Evolutionary conservation across 257 asterid genomes (phyloP), one percentile per base, ranked within the genome.

Genomic region (Primulina tabacum): DNA sequence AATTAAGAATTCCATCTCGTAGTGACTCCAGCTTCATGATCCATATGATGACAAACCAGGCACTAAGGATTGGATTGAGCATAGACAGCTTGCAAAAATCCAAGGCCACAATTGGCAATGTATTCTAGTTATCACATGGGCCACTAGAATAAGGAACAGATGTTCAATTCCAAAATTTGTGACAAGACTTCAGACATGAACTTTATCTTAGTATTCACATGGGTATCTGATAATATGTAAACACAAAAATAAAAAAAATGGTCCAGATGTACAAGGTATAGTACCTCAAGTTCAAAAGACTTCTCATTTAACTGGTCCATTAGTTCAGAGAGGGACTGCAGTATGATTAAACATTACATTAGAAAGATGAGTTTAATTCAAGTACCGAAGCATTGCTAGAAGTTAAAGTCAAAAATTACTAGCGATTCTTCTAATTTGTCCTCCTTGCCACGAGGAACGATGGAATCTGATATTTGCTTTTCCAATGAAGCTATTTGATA

Each of bases 221-320:
- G 10, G 11, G 28, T 10, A 63, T 60, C 26, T 21, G 64, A 21
- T 30, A n/a, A 71, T 12, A 47, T 62, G 32, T 72, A 62, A 14
- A 30, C 34, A 21, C 16, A 66, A 37, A 57, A 18, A 43, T n/a
- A 50, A 52, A 70, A 50, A 67, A 26, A 35, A 64, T 56, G 50
- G 33, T 60, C 14, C 18, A 71, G 65, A 73, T 28, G 73, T 62
- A 67, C 53, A 62, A 77, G 65, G 67, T 65, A 68, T 65, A 43
- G 81, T 86, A 91, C 99, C 99, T 91, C 99, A 77, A 94, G 99
- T 78, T 94, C 99, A 82, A 94, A 86, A 62, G 98, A 83, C 80
- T 91, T 91, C 88, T 91, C 97, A 81, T 91, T 84, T 76, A 94
- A 79, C 78, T 90, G 98, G 34, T 82, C 92, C 87, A 82, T 58